A percentile compares a stretch with the other conserved stretches of the same genome.
phyloP scores from a whole-genome alignment of 78 protist species.

The Dictyostelium citrinum region DNA sequence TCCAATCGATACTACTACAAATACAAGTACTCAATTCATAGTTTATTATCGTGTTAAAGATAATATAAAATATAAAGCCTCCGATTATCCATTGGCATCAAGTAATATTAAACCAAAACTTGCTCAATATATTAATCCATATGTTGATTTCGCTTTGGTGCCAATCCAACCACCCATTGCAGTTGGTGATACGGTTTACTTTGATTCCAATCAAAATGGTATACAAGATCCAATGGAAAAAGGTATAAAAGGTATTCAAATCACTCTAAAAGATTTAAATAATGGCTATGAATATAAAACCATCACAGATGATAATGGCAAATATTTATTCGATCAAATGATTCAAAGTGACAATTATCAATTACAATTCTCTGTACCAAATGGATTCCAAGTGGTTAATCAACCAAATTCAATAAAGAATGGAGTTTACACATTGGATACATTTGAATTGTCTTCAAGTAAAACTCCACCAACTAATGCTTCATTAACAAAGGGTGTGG shows the following conservation, averaged over 20 bases:
- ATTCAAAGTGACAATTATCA: not conserved
- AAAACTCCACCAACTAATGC: not conserved
- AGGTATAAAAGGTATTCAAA: not conserved
- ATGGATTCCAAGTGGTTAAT: not conserved
- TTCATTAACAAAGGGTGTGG: not conserved
- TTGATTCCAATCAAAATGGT: not conserved
- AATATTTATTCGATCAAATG: not conserved
- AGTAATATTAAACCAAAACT: not conserved
- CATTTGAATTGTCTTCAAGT: not conserved
- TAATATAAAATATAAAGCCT: not conserved
- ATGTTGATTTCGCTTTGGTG: not conserved
- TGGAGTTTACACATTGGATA: not conserved
- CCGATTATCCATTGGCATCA: not conserved
- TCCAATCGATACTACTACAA: not conserved
- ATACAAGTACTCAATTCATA: not conserved
- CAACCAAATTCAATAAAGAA: not conserved
- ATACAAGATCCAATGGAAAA: not conserved
- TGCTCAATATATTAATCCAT: not conserved
- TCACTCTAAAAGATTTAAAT: not conserved
- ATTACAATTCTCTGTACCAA: not conserved
- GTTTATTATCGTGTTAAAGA: not conserved
- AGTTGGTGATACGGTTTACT: not conserved
- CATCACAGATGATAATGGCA: constrained; percentile 5
- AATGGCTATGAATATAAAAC: not conserved
- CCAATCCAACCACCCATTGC: not conserved